Evolutionary conservation across 1,284 basidiomycete species (phyloP).

Genomic region (Ceratobasidium sp.): DNA sequence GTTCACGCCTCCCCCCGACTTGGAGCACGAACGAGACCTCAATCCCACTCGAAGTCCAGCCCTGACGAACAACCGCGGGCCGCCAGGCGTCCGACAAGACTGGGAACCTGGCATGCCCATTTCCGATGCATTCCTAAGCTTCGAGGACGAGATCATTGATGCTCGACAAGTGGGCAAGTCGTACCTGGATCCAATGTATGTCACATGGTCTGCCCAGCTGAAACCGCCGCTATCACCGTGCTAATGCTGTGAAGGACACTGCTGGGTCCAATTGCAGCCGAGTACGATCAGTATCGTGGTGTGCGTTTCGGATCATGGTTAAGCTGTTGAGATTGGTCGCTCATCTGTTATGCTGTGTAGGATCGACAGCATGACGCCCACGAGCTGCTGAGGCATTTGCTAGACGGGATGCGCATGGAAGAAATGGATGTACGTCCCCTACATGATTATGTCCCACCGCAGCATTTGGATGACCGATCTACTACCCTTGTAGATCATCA

Average conservation of each 20-base stretch:
- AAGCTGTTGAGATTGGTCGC: constrained; percentile 48
- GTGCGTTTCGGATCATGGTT: constrained; percentile 52
- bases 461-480: constrained; percentile 11
- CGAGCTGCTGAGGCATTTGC: constrained; percentile 87
- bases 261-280: constrained; percentile 77
- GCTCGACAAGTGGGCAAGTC: constrained; percentile 49
- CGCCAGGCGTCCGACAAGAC: constrained; percentile 43
- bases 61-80: constrained; percentile 51
- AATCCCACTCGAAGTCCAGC: constrained; percentile 52
- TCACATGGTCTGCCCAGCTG: not conserved
- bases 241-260: constrained; percentile 62
- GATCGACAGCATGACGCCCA: constrained; percentile 95
- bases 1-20: constrained; percentile 47
- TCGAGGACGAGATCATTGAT: constrained; percentile 49
- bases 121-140: constrained; percentile 49
- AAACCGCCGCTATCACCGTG: not conserved
- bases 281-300: constrained; percentile 94
- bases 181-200: constrained; percentile 53
- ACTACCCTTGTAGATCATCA: constrained; percentile 71
- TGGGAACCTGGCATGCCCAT: constrained; percentile 49
- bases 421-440: constrained; percentile 81
- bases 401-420: constrained; percentile 96
- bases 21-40: constrained; percentile 50
- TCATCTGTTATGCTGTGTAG: constrained; percentile 45
- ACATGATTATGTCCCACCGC: not conserved